These are phyloP conservation scores for Rhizopogon vulgaris DNA, from an alignment of 768 basidiomycete species.

Conservation along the genomic window DNA sequence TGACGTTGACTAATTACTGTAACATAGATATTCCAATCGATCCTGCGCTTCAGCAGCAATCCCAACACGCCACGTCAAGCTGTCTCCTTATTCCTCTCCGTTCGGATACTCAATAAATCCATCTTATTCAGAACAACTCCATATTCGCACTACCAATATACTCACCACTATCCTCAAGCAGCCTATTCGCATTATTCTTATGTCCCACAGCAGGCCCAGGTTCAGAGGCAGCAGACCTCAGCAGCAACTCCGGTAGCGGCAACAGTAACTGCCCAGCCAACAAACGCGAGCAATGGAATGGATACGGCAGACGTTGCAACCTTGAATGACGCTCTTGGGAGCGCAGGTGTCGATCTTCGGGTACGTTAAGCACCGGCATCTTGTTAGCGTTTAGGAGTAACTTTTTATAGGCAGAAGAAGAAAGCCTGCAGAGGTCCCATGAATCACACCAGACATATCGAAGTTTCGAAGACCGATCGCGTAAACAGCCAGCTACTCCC, in stretches of 20 bases:
- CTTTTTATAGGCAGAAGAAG: conserved; percentile 73
- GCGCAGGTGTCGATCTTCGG: conserved; percentile 82
- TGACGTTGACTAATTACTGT: background rate
- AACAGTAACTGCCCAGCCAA: conserved; percentile 15
- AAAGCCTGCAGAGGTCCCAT: conserved; percentile 62
- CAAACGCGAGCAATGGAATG: conserved; percentile 29
- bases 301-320: conserved; percentile 73
- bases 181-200: conserved; percentile 40
- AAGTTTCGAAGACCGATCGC: conserved; percentile 69
- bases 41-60: conserved; percentile 60
- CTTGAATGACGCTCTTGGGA: conserved; percentile 78
- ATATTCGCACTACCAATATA: conserved; percentile 44
- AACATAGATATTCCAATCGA: conserved; percentile 56
- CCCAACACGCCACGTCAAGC: conserved; percentile 39
- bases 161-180: conserved; percentile 31
- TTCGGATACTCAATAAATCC: conserved; percentile 5
- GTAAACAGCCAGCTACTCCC: conserved; percentile 66
- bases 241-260: conserved; percentile 10
- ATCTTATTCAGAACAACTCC: conserved; percentile 33
- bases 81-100: background rate
- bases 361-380: conserved; percentile 31
- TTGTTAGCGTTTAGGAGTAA: background rate
- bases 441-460: conserved; percentile 60
- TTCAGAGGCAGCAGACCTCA: conserved; percentile 20
- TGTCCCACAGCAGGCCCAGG: conserved; percentile 23